Evolutionary conservation across 116 monocot species (phyloP), one percentile per base, ranked within the genome.

Genomic region (Trichopus zeylanicus): DNA sequence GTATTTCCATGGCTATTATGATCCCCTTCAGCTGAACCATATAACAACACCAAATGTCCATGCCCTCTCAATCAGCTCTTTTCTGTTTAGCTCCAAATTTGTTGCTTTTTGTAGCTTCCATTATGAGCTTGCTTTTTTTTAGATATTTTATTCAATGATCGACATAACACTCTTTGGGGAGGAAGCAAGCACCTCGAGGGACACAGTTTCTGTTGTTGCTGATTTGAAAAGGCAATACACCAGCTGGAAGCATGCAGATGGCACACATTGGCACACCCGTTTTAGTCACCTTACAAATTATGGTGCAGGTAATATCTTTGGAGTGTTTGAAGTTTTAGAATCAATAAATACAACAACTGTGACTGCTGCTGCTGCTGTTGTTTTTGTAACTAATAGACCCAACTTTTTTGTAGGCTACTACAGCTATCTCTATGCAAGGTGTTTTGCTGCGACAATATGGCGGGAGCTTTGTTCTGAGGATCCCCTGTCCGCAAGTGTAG

Each of bases 361-460:
- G 15, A 19, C 13, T n/a, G n/a, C n/a, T n/a, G n/a, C 0, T 54
- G 19, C 18, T 11, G 15, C 51, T 48, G 0, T 18, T 56, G 42
- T 12, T 3, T 6, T 0, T 29, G 0, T 62, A n/a, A 21, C 10
- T 31, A 19, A 20, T 49, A 24, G 9, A 31, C 46, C 24, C 25
- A 48, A 48, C 35, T 24, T 8, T 26, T 31, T 5, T 49, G 38
- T 58, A 91, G 98, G 98, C 30, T 98, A 98, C 61, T 98, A 98
- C 56, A 91, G 85, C 73, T 98, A 98, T 38, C 63, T 98, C 0
- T 98, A 98, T 58, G 91, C 98, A 38, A 91, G 70, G 63, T 85
- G 98, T 59, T 91, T 98, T 51, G 82, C 98, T 0, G 56, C 88
- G 56, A 98, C 88, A 16, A 88, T 98, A 62, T 91, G 98, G 98